Evolutionary conservation across 2,329 filamentous ascomycete genomes (phyloP), one percentile per base, ranked within the genome.

Genomic region (Geosmithia morbida): DNA sequence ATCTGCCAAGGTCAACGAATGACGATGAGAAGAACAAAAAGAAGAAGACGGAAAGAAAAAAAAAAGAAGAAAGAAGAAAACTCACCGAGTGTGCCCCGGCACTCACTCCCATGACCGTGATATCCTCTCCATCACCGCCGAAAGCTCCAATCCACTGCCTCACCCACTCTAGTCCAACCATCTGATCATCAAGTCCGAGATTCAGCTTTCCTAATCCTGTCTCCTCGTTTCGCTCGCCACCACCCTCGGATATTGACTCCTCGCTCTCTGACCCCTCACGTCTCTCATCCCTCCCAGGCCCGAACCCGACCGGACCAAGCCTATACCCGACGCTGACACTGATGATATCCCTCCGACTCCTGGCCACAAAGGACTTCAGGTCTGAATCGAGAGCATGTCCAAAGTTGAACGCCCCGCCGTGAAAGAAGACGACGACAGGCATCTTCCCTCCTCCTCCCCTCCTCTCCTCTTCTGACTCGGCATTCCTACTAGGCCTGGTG

Each of bases 221-320:
- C 81, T 37, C 33, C 33, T 16, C 33, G 33, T 3, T 11, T 11
- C 33, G 33, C 33, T 16, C 11, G 10, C 33, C 33, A 37, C 22
- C 22, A 8, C 8, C 22, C 22, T 26, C 22, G 8, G 8, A 26
- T 26, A 4, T 26, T 8, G 22, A 26, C 22, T 26, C 22, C 22
- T 8, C 22, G 8, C 8, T 26, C 4, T 26, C 8, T 26, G 22
- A 46, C 81, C 13, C 11, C 33, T 16, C 33, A 11, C 11, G 3
- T 11, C 33, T 5, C 33, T 16, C 11, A 3, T 16, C 69, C 75
- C 69, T 10, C 76, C 72, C 26, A 86, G 61, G 61, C 10, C 44
- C 44, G 17, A 90, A 87, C 0, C 85, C 85, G 56, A 87, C 67
- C 5, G 77, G 73, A 2, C 79, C 78, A 45, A 85, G 69, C 10